Conservation (phyloP, 2,329 filamentous ascomycete genomes). For the Zasmidium cellare region DNA sequence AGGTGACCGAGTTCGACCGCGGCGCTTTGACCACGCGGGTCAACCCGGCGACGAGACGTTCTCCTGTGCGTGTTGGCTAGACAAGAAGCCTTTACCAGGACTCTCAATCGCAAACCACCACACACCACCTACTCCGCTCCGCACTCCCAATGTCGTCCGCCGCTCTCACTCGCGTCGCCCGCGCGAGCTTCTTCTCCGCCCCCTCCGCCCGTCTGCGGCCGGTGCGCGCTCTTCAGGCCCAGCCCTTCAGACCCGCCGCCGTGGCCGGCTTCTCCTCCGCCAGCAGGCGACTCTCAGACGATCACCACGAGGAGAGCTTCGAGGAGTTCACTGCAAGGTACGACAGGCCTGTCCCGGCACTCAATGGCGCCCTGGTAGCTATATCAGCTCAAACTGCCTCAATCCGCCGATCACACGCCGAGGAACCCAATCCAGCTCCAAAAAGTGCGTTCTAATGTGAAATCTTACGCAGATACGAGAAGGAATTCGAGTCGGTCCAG, state of each 20-base stretch:
- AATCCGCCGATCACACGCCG: slow-evolving; percentile 17
- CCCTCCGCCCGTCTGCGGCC: slow-evolving; percentile 22
- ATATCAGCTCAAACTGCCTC: slow-evolving; percentile 31
- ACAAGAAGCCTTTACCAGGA: slow-evolving; percentile 3
- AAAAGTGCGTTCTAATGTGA: slow-evolving; percentile 9
- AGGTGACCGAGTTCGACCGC: no score
- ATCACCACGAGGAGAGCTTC: slow-evolving; percentile 91
- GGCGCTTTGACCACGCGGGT: no score
- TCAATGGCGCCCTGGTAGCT: slow-evolving; percentile 17
- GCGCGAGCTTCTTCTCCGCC: slow-evolving; percentile 24
- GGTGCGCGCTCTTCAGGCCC: slow-evolving; percentile 25
- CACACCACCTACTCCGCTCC: slow-evolving; percentile 21
- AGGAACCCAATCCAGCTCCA: background rate
- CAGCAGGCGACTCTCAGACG: slow-evolving; percentile 40
- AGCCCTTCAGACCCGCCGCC: slow-evolving; percentile 30
- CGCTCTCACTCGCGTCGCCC: slow-evolving; percentile 28
- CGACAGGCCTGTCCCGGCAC: slow-evolving; percentile 26
- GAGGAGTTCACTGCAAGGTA: slow-evolving; percentile 99
- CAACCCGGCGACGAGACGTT: background rate
- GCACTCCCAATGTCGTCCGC: slow-evolving; percentile 29
- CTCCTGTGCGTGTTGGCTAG: background rate
- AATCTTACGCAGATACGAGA: slow-evolving; percentile 78
- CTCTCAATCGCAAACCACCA: slow-evolving; percentile 10
- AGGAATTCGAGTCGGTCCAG: slow-evolving; percentile 96
- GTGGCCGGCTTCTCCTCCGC: slow-evolving; percentile 51